Evolutionary conservation across 148 eudicot genomes (phyloP).

Genomic region (Silene conica): DNA sequence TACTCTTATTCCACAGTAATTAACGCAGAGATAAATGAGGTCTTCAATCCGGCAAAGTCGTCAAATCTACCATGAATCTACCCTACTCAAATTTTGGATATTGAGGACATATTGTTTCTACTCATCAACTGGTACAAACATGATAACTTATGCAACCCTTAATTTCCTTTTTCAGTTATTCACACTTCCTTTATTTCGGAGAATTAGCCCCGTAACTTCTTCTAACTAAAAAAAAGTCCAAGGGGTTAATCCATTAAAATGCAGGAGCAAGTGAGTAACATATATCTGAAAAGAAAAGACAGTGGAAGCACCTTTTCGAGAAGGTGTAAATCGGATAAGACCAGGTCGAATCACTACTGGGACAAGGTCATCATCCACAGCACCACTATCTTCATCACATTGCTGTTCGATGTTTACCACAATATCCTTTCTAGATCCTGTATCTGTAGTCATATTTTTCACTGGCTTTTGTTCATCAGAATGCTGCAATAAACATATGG

Average conservation of each 20-base stretch:
- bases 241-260: not conserved
- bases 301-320: constrained; percentile 46
- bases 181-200: too few relatives aligned
- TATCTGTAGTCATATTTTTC: constrained; percentile 23
- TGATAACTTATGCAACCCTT: not conserved
- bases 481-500: constrained; percentile 22
- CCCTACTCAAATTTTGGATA: not conserved
- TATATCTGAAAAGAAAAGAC: constrained; percentile 10
- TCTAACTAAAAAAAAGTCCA: too few relatives aligned
- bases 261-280: not conserved
- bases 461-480: constrained; percentile 30
- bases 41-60: not conserved
- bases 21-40: not conserved
- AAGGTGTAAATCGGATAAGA: constrained; percentile 72
- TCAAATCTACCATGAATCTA: not conserved
- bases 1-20: not conserved
- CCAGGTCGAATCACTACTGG: constrained; percentile 79
- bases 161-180: not conserved
- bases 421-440: constrained; percentile 18
- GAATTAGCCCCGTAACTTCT: too few relatives aligned
- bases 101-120: not conserved
- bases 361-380: constrained; percentile 44
- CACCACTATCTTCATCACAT: constrained; percentile 36
- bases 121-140: not conserved
- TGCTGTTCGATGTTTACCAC: constrained; percentile 21